Base-by-base conservation (phyloP, 2,329 filamentous ascomycete species). In the Hypoxylon sp. region DNA sequence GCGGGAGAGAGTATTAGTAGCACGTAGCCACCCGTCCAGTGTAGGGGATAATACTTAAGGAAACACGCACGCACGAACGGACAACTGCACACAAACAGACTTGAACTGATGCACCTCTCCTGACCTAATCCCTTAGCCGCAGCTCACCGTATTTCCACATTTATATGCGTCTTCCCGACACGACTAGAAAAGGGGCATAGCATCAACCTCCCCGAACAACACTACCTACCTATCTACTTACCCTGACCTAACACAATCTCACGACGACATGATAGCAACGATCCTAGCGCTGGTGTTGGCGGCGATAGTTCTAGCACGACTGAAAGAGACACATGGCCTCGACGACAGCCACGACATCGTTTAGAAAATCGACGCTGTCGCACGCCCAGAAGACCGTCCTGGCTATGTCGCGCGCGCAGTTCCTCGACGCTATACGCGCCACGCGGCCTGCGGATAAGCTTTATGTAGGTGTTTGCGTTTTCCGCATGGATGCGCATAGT, bases 351-450 rank as follows among this genome's bases (percentile, higher is more conserved):
- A 46, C 55, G 12, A 60, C 62, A 46, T 32, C 53, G 14, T 57
- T 25, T 41, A 25, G 37, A 7, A 61, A 29, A 51, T 60, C 73
- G 25, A 68, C 69, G 25, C 69, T 76, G 5, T 69, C 70, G 29
- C 69, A 69, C 25, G 61, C 61, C 34, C 71, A 77, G 52, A 76
- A 75, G 58, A 61, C 63, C 41, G 68, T 74, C 9, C 66, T 76
- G 8, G 73, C 75, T 56, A 77, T 77, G 75, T 76, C 74, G 21
- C 71, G 73, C n/a, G 67, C 68, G 21, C 68, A 74, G 60, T 77
- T 70, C 58, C 63, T 75, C n/a, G 61, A 48, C 47, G 65, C 60
- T 16, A 69, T 65, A 52, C 52, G 45, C 25, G 37, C 58, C 45
- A 16, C 39, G 32, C 47, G 64, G 45, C 52, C 65, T 37, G 59